Conservation (phyloP, 108 stramenopile species). For the Parietichytrium sp. region DNA sequence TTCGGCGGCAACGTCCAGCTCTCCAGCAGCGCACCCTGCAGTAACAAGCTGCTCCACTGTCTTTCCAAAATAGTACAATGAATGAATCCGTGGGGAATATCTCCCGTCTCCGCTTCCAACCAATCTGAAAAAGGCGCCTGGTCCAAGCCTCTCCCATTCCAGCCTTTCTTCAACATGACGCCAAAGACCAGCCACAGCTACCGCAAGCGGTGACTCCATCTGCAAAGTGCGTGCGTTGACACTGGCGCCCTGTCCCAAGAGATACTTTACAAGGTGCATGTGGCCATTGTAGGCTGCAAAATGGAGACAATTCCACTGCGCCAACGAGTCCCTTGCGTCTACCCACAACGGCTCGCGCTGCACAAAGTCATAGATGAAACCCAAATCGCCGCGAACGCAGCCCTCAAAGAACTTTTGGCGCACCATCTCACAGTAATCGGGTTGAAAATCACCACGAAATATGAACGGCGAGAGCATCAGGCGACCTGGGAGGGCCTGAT, state of each 20-base stretch:
- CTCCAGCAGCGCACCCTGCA: no score
- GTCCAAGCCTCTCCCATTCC: not conserved
- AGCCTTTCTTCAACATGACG: slow-evolving; percentile 24
- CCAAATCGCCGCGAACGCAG: not conserved
- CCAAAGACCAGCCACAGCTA: not conserved
- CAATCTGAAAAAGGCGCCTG: no score
- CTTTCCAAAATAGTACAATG: no score
- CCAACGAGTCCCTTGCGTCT: not conserved
- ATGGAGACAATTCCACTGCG: not conserved
- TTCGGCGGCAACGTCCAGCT: no score
- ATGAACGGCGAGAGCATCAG: not conserved
- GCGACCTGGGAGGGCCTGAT: not conserved
- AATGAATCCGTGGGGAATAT: no score
- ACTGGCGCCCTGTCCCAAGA: not conserved
- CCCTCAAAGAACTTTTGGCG: not conserved
- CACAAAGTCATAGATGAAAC: slow-evolving; percentile 1
- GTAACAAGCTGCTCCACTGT: no score
- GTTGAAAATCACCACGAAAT: not conserved
- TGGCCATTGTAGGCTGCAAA: slow-evolving; percentile 7
- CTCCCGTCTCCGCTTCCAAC: no score
- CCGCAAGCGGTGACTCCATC: not conserved
- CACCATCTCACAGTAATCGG: not conserved
- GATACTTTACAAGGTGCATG: not conserved
- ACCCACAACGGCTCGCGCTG: slow-evolving; percentile 15
- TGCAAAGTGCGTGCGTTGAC: not conserved